phyloP scores from a whole-genome alignment of 2,329 filamentous ascomycete species.

The Thelonectria blattea region DNA sequence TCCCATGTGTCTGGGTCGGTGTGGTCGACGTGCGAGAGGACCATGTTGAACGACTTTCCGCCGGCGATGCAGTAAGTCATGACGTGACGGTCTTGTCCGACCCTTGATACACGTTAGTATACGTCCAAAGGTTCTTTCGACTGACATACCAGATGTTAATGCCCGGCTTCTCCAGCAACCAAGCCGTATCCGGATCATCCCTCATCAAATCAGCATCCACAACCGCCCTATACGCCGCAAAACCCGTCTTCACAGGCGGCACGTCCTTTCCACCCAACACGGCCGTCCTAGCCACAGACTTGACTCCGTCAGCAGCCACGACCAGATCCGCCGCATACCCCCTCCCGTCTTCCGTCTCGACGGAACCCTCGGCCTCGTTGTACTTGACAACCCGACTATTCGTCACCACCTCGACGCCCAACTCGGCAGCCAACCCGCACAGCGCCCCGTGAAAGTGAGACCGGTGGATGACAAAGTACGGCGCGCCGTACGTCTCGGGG shows the following conservation, averaged over 20 bases:
- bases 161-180: conserved; percentile 47
- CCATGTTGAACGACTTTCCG: conserved; percentile 53
- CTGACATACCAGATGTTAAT: conserved; percentile 47
- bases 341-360: conserved; percentile 33
- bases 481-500: conserved; percentile 37
- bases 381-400: conserved; percentile 37
- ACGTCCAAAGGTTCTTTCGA: neutral
- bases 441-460: conserved; percentile 45
- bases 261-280: neutral
- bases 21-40: conserved; percentile 49
- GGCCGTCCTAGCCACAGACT: conserved; percentile 8
- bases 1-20: conserved; percentile 42
- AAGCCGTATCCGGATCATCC: conserved; percentile 43
- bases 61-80: conserved; percentile 53
- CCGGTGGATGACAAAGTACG: conserved; percentile 45
- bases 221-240: conserved; percentile 50
- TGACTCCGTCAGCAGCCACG: conserved; percentile 45
- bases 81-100: conserved; percentile 50
- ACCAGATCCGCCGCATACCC: conserved; percentile 40
- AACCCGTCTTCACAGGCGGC: conserved; percentile 40
- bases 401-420: conserved; percentile 37
- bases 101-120: conserved; percentile 35
- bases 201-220: conserved; percentile 47
- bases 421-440: conserved; percentile 31
- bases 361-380: conserved; percentile 27